Evolutionary conservation across 139 green algal species (phyloP), one percentile per base, ranked within the genome.

Genomic region (Trebouxia sp.): DNA sequence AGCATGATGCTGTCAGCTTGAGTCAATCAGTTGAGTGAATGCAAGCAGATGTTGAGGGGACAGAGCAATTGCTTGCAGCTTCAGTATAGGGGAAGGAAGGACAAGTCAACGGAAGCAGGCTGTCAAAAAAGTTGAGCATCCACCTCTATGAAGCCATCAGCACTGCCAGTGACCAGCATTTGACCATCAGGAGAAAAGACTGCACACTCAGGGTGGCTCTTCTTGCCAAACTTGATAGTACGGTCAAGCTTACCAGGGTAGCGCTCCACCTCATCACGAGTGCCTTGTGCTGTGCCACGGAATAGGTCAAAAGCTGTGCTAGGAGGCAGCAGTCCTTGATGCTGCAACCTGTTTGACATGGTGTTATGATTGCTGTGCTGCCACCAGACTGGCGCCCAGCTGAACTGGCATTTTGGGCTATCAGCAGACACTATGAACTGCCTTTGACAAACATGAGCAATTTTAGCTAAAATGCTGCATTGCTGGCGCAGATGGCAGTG

Each of bases 141-240:
- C 69, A 96, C 91, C 91, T 99, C 96, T 42, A 99, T 96, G 87
- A 99, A 98, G 1, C 96, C 96, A 75, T 99, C 96, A 58, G 94
- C 91, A 67, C 90, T 97, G 76, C 96, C 97, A 5, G 93, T 97
- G 41, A 93, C 88, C 58, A 99, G 89, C 86, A 93, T 89, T 70
- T 93, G 88, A 51, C 96, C 96, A 80, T 99, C 95, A 0, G 94
- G 92, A 5, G 93, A 95, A 85, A 97, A 98, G 55, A 84, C 78
- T 0, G 94, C 95, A 47, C 81, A 89, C 87, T 99, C 96, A 1
- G 94, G 82, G 88, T 90, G 78, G 30, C 74, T 93, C 78, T 93
- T 92, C 65, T 83, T 80, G 37, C 90, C 89, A 66, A 97, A 93
- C 66, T 91, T 93, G 84, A 97, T 91, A 17, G 83, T 87, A 55